These are phyloP conservation scores for Solanum virginianum DNA, from an alignment of 257 asterid species.

Conservation along the genomic window DNA sequence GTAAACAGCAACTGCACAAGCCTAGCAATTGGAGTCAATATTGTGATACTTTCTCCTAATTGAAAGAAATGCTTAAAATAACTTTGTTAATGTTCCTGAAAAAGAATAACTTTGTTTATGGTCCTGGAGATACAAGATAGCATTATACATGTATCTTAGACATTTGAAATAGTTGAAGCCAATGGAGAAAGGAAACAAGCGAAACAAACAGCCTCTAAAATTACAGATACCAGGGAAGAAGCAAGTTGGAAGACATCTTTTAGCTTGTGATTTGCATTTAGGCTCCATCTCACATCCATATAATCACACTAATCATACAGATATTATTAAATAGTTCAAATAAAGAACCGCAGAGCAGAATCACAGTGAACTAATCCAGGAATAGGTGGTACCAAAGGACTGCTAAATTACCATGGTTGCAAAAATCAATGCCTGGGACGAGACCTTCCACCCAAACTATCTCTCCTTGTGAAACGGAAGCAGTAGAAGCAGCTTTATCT, in stretches of 20 bases:
- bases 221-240: background rate
- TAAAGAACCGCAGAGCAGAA: background rate
- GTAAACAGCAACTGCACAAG: background rate
- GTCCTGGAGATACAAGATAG: background rate
- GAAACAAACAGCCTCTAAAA: background rate
- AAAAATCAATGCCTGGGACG: conserved; percentile 96
- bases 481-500: conserved; percentile 29
- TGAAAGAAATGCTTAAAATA: background rate
- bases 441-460: conserved; percentile 84
- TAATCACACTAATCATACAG: background rate
- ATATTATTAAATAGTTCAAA: background rate
- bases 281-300: background rate
- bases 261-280: background rate
- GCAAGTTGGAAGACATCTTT: background rate
- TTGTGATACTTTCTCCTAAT: background rate
- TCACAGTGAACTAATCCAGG: background rate
- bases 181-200: background rate
- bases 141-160: background rate
- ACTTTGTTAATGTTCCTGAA: background rate
- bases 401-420: conserved; percentile 78
- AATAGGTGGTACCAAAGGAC: background rate
- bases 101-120: background rate
- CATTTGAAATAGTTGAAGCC: background rate
- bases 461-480: conserved; percentile 35
- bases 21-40: background rate